phyloP scores from a whole-genome alignment of 2,329 filamentous ascomycete genomes.

The Hypomyces rosellus region DNA sequence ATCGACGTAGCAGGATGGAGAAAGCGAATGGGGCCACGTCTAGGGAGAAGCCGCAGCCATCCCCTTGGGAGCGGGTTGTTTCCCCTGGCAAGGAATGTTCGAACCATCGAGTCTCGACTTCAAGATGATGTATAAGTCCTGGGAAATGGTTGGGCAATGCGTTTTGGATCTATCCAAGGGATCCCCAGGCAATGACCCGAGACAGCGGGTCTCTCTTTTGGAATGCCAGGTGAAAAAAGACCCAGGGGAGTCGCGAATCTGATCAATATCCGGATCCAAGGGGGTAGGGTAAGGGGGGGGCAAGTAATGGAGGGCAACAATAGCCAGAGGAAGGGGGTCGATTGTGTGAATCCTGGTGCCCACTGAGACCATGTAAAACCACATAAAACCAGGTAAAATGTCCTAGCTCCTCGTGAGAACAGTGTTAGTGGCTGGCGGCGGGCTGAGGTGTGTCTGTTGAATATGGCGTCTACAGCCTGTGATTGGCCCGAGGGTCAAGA shows the following conservation, averaged over 20 bases:
- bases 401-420: background rate
- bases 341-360: slow-evolving; percentile 8
- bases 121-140: slow-evolving; percentile 15
- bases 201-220: slow-evolving; percentile 16
- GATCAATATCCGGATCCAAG: slow-evolving; percentile 14
- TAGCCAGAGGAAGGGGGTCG: slow-evolving; percentile 11
- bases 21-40: slow-evolving; percentile 6
- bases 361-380: slow-evolving; percentile 1
- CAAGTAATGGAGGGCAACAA: background rate
- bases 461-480: slow-evolving; percentile 21
- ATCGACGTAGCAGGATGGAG: background rate
- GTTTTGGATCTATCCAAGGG: slow-evolving; percentile 13
- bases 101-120: background rate
- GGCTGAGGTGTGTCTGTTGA: slow-evolving; percentile 28
- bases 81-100: slow-evolving; percentile 17
- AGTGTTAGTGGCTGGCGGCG: slow-evolving; percentile 16
- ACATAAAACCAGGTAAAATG: no score
- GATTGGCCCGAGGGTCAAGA: slow-evolving; percentile 23
- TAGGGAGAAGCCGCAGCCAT: slow-evolving; percentile 12
- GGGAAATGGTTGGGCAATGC: slow-evolving; percentile 25
- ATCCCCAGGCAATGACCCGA: slow-evolving; percentile 13
- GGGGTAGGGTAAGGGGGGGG: slow-evolving; percentile 6
- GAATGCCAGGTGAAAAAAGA: no score
- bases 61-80: slow-evolving; percentile 13
- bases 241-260: slow-evolving; percentile 15